Percentiles rank a stretch among this genome's conserved stretches.
Conservation (phyloP, 306 rosid genomes). For the Amphicarpaea edgeworthii region DNA sequence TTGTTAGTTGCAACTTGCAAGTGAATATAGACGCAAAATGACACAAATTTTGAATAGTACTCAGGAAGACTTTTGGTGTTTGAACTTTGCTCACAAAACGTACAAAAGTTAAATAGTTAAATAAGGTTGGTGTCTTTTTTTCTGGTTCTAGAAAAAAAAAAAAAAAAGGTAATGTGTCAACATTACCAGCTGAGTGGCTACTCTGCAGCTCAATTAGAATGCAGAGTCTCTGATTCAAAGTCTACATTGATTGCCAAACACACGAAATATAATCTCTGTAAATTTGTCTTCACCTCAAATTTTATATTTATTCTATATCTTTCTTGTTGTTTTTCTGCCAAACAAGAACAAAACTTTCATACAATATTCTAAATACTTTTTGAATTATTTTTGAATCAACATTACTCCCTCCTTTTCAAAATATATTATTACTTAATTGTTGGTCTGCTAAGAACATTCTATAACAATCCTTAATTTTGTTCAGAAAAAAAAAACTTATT, state of each 20-base stretch:
- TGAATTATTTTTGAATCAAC: too few species aligned
- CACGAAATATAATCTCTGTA: background rate
- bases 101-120: background rate
- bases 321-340: background rate
- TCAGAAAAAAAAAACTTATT: too few species aligned
- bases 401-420: too few species aligned
- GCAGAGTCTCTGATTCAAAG: background rate
- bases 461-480: too few species aligned
- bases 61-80: background rate
- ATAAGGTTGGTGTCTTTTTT: background rate
- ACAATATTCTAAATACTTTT: background rate
- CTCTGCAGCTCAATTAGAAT: background rate
- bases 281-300: background rate
- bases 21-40: background rate
- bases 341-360: background rate
- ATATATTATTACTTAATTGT: too few species aligned
- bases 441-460: too few species aligned
- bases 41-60: background rate
- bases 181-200: background rate
- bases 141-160: background rate
- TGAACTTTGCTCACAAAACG: background rate
- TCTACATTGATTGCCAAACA: background rate
- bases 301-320: background rate
- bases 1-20: background rate
- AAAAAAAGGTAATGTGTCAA: conserved; percentile 3